A percentile compares a stretch with the other conserved stretches of the same genome.
Evolutionary conservation across 768 basidiomycete species (phyloP).

Genomic region (Daedaleopsis sinensis): DNA sequence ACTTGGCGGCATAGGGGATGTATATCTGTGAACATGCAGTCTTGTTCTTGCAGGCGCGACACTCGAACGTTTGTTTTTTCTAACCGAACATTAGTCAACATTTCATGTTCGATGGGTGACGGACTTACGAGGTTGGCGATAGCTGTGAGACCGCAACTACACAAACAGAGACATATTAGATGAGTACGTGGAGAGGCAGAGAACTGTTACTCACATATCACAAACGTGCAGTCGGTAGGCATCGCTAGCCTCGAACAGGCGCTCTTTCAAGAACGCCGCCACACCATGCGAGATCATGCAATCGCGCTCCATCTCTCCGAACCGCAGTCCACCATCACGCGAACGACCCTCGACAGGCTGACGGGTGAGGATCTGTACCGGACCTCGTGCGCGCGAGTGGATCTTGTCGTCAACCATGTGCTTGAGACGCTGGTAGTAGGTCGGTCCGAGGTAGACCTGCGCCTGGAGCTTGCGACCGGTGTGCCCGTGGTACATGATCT

Average conservation of each 20-base stretch:
- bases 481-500: constrained; percentile 99
- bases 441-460: constrained; percentile 97
- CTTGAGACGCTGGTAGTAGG: constrained; percentile 98
- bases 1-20: constrained; percentile 96
- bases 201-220: constrained; percentile 73
- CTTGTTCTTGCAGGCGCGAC: constrained; percentile 97
- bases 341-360: constrained; percentile 99
- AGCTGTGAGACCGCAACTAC: constrained; percentile 91
- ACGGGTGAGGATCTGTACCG: constrained; percentile 95
- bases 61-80: constrained; percentile 99
- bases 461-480: constrained; percentile 98
- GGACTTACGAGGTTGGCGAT: constrained; percentile 88
- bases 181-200: background rate
- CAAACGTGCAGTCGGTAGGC: constrained; percentile 95
- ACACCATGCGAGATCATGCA: constrained; percentile 99
- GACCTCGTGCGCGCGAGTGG: constrained; percentile 95
- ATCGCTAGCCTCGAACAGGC: constrained; percentile 91
- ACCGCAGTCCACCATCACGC: constrained; percentile 97
- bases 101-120: background rate
- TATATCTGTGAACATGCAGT: constrained; percentile 90
- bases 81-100: constrained; percentile 30
- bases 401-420: constrained; percentile 99
- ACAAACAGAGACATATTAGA: constrained; percentile 14
- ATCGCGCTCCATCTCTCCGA: constrained; percentile 99
- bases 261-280: constrained; percentile 96